Evolutionary conservation across 2,329 filamentous ascomycete species (phyloP).

Genomic region (Xylariaceae sp.): DNA sequence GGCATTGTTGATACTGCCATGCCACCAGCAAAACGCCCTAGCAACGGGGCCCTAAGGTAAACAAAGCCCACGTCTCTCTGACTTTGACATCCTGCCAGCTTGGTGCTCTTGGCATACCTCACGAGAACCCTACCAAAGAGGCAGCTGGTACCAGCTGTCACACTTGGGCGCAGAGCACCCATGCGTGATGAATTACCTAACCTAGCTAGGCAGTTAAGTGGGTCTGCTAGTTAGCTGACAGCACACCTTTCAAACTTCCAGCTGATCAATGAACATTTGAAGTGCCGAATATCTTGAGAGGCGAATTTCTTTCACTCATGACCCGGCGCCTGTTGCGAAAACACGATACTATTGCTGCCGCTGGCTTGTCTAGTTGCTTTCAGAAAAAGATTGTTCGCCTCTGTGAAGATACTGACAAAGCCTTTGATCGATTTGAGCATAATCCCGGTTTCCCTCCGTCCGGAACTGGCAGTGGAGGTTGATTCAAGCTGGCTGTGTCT

Average conservation of each 20-base stretch:
- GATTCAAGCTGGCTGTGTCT: too few species aligned
- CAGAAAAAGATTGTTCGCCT: too few species aligned
- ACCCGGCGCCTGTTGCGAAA: constrained; percentile 1
- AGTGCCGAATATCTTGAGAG: constrained; percentile 8
- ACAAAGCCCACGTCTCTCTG: not conserved
- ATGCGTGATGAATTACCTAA: too few species aligned
- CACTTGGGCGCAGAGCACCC: too few species aligned
- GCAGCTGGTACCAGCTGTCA: too few species aligned
- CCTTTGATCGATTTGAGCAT: not conserved
- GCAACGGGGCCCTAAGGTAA: not conserved
- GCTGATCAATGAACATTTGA: too few species aligned
- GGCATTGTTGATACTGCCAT: not conserved
- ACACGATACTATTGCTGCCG: not conserved
- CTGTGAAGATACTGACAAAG: not conserved
- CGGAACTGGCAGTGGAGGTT: too few species aligned
- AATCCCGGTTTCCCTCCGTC: too few species aligned
- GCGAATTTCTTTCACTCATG: not conserved
- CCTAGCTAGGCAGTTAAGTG: too few species aligned
- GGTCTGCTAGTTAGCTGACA: too few species aligned
- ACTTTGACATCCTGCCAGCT: not conserved
- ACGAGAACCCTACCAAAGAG: too few species aligned
- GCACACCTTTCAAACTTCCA: too few species aligned
- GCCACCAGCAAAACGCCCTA: not conserved
- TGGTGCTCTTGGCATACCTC: not conserved
- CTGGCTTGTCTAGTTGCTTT: not conserved